phyloP scores from a whole-genome alignment of 2,329 filamentous ascomycete species.

The Diaporthe capsici region DNA sequence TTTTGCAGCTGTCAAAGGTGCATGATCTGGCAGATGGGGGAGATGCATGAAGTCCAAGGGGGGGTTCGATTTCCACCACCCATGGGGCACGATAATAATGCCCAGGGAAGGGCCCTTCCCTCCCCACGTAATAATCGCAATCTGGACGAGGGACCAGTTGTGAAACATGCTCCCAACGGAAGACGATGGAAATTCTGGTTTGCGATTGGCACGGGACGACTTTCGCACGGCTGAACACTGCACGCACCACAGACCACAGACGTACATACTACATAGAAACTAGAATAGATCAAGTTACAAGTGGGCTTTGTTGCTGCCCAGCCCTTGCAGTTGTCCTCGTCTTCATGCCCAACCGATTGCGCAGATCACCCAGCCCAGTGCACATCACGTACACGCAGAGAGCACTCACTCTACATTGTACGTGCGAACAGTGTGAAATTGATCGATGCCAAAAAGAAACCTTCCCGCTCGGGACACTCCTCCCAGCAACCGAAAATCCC shows the following conservation, averaged over 20 bases:
- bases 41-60: conserved; percentile 25
- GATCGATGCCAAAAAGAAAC: background rate
- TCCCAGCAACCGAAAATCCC: conserved; percentile 1
- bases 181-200: background rate
- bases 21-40: conserved; percentile 34
- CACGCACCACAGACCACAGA: background rate
- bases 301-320: background rate
- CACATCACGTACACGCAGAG: background rate
- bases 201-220: background rate
- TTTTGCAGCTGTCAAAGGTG: conserved; percentile 38
- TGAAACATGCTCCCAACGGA: conserved; percentile 6
- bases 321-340: background rate
- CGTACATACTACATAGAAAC: background rate
- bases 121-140: background rate
- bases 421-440: background rate
- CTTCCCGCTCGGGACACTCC: background rate
- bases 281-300: conserved; percentile 13
- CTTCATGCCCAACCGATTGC: background rate
- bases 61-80: background rate
- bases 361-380: background rate
- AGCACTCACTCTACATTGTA: background rate
- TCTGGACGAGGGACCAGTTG: background rate
- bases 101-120: background rate
- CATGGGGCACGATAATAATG: background rate
- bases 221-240: background rate